A percentile compares a stretch with the other conserved stretches of the same genome.
Evolutionary conservation across 306 rosid species (phyloP).

Genomic region (Castanospermum australe): DNA sequence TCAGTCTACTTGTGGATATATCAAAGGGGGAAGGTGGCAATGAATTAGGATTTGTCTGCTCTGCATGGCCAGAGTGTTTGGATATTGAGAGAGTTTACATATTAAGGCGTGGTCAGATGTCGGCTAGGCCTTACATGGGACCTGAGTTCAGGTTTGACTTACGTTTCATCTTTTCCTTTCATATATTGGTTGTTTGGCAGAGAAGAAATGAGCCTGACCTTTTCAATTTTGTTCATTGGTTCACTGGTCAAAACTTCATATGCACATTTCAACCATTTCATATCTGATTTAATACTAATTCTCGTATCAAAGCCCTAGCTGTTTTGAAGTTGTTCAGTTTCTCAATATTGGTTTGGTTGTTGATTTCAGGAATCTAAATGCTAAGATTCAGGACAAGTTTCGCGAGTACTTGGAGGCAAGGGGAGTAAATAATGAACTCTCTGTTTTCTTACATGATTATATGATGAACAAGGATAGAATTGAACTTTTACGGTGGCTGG

Average conservation of each 20-base stretch:
- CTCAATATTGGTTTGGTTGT: constrained; percentile 5
- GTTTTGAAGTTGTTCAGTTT: constrained; percentile 11
- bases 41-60: constrained; percentile 69
- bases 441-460: constrained; percentile 66
- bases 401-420: constrained; percentile 57
- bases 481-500: constrained; percentile 75
- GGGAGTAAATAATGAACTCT: constrained; percentile 67
- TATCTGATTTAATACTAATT: background rate
- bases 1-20: constrained; percentile 71
- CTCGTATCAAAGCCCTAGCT: background rate
- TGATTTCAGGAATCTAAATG: constrained; percentile 56
- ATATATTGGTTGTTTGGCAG: background rate
- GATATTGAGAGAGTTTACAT: constrained; percentile 66
- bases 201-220: background rate
- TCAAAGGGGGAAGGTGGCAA: constrained; percentile 51
- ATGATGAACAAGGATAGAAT: constrained; percentile 82
- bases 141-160: constrained; percentile 69
- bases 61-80: constrained; percentile 70
- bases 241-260: background rate
- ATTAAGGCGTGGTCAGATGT: constrained; percentile 39
- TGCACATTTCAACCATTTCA: background rate
- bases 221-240: background rate
- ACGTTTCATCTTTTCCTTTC: background rate
- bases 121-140: constrained; percentile 57
- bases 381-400: constrained; percentile 46